phyloP scores from a whole-genome alignment of 1,139 yeast species.

The Suhomyces bolitotheri region DNA sequence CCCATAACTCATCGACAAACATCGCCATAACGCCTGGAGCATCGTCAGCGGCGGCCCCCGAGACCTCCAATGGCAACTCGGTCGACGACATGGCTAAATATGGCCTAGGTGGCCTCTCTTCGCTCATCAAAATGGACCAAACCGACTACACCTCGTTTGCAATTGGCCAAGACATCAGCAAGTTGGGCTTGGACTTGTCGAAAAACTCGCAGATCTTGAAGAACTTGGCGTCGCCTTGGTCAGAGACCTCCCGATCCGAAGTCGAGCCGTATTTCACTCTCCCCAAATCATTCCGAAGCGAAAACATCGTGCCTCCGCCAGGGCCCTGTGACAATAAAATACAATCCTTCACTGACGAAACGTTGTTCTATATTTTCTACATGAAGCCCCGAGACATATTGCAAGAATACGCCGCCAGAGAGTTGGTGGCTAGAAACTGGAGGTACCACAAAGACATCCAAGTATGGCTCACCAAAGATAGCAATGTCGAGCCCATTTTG shows the following conservation, averaged over 20 bases:
- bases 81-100: conserved; percentile 52
- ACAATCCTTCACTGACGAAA: conserved; percentile 82
- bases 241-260: conserved; percentile 83
- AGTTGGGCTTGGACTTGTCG: conserved; percentile 67
- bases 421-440: conserved; percentile 90
- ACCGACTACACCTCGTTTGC: conserved; percentile 70
- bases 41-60: conserved; percentile 4
- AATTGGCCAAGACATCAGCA: conserved; percentile 78
- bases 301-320: conserved; percentile 34
- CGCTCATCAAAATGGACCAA: conserved; percentile 68
- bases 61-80: conserved; percentile 6
- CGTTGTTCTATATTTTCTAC: conserved; percentile 89
- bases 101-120: conserved; percentile 73
- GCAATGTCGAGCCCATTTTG: conserved; percentile 83
- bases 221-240: conserved; percentile 91
- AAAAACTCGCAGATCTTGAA: conserved; percentile 54
- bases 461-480: conserved; percentile 96
- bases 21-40: conserved; percentile 6
- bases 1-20: conserved; percentile 14
- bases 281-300: conserved; percentile 58
- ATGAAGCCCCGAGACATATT: conserved; percentile 90
- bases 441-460: conserved; percentile 93
- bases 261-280: conserved; percentile 80
- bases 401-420: conserved; percentile 93
- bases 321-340: conserved; percentile 65